Evolutionary conservation across 495 filamentous ascomycete species (phyloP).

Genomic region (Chaetomium cochliodes): DNA sequence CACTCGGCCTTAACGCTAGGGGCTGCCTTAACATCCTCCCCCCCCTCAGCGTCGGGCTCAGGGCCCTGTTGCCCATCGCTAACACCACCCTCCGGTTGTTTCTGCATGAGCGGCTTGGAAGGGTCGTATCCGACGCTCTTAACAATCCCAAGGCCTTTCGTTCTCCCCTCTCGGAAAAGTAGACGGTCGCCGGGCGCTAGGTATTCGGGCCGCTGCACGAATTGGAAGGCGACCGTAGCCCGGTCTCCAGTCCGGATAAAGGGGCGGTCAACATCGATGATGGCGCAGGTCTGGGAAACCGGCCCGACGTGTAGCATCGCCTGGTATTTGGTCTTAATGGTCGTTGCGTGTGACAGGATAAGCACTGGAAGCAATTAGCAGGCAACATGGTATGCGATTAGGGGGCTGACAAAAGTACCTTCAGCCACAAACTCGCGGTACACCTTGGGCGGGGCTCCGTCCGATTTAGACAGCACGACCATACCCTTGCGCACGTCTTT

Average conservation of each 20-base stretch:
- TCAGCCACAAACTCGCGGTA: constrained; percentile 92
- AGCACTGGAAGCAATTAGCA: constrained; percentile 57
- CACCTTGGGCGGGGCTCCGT: constrained; percentile 69
- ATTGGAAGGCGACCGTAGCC: constrained; percentile 87
- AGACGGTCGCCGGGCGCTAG: constrained; percentile 83
- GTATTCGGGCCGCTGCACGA: constrained; percentile 96
- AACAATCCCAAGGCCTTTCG: constrained; percentile 93
- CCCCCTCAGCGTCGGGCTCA: not conserved
- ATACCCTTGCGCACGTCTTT: constrained; percentile 98
- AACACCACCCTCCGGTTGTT: constrained; percentile 27
- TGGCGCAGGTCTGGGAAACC: constrained; percentile 91
- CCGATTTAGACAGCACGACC: constrained; percentile 89
- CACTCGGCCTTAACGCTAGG: constrained; percentile 17
- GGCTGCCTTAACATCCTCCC: not conserved
- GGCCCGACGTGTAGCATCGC: constrained; percentile 98
- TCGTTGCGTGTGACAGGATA: constrained; percentile 95
- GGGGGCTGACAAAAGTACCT: constrained; percentile 45
- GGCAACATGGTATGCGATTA: not conserved
- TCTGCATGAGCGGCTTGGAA: constrained; percentile 37
- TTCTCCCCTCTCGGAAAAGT: constrained; percentile 90
- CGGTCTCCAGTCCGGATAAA: constrained; percentile 93
- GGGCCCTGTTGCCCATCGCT: constrained; percentile 13
- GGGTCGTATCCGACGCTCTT: constrained; percentile 88
- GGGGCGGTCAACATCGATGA: constrained; percentile 96
- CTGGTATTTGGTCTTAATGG: constrained; percentile 96